These are phyloP conservation scores for Neopestalotiopsis clavispora DNA, from an alignment of 2,329 filamentous ascomycete genomes.

Conservation along the genomic window DNA sequence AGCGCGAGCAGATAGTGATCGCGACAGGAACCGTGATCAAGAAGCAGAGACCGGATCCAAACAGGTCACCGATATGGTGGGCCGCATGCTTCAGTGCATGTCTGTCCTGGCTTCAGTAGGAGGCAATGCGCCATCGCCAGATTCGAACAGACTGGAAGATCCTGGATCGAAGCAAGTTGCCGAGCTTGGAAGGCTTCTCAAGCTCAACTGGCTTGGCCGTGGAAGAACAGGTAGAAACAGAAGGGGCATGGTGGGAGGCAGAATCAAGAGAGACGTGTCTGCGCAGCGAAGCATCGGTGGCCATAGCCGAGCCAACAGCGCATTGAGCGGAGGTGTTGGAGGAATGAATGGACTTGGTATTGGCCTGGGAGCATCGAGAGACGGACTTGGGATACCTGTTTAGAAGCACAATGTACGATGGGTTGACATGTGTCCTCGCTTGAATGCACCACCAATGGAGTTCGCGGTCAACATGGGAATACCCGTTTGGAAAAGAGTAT, in stretches of 20 bases:
- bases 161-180: constrained; percentile 80
- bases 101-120: constrained; percentile 83
- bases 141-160: constrained; percentile 46
- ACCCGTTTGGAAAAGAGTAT: background rate
- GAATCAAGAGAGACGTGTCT: constrained; percentile 51
- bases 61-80: constrained; percentile 91
- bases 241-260: constrained; percentile 82
- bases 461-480: background rate
- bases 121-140: constrained; percentile 25
- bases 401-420: constrained; percentile 8
- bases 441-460: background rate
- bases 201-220: constrained; percentile 94
- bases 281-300: constrained; percentile 19
- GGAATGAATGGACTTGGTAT: constrained; percentile 17
- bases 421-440: background rate
- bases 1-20: constrained; percentile 27
- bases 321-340: constrained; percentile 18
- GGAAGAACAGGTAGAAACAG: constrained; percentile 88
- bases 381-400: constrained; percentile 32
- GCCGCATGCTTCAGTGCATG: constrained; percentile 94
- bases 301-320: constrained; percentile 7
- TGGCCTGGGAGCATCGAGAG: constrained; percentile 21
- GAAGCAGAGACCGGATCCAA: constrained; percentile 68
- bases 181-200: constrained; percentile 82
- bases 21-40: constrained; percentile 50